Evolutionary conservation across 495 filamentous ascomycete genomes (phyloP), one percentile per base, ranked within the genome.

Genomic region (Amphirosellinia nigrospora): DNA sequence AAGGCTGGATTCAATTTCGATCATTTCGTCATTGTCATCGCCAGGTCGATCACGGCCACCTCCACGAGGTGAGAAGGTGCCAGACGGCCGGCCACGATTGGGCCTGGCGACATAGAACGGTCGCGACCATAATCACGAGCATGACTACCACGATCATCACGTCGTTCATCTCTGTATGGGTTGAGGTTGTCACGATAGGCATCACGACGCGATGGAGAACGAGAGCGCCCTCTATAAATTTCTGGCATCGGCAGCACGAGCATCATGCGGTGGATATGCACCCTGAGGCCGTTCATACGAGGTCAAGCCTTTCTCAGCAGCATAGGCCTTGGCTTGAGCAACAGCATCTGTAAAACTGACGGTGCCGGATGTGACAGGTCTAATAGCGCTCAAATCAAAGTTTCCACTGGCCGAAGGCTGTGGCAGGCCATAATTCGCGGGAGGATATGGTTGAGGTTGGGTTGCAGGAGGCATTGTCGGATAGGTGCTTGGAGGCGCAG

Each of bases 131-230:
- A 88, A 21, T 86, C 85, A 68, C 89, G 86, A 56, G 82, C 80
- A 38, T 79, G 84, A 46, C 81, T 74, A 66, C 86, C 79, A 71
- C 86, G 83, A 69, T 89, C 88, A 70, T 87, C 87, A 68, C 92
- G 87, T 61, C 92, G 87, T 75, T 95, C 93, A 69, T 93, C 91
- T 69, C 90, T 86, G 75, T 93, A 94, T 6, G 91, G 90, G 66
- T 92, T 92, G 75, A 87, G 84, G 74, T 87, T 89, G 76, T 93
- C 91, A 74, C 90, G 88, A 77, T 86, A 93, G 11, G 85, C 80
- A 61, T 91, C 86, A 70, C 88, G 86, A 19, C 84, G 79, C 0
- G 79, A 85, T 30, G 90, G 88, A 50, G 92, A 93, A 59, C 92
- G 85, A 11, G 90, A 90, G 28, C 90, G 89, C 45, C 88, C 89